Percentiles rank a stretch among this genome's conserved stretches.
Evolutionary conservation across 164 flowering plant species (phyloP).

Genomic region (Dillenia turbinata): DNA sequence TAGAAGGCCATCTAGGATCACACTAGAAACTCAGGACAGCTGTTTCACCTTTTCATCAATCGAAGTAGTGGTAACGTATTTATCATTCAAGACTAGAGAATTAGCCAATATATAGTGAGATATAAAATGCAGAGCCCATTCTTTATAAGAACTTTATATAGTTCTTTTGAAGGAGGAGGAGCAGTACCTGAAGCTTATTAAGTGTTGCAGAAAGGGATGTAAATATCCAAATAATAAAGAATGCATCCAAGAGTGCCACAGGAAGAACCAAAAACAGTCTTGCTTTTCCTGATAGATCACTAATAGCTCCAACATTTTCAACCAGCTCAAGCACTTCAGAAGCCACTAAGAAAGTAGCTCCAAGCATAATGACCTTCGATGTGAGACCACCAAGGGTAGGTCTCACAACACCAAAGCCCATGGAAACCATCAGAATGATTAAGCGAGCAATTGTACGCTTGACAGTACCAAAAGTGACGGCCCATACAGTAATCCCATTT

Average conservation of each 20-base stretch:
- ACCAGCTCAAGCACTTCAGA: constrained; percentile 93
- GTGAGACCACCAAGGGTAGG: constrained; percentile 97
- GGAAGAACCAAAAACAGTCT: constrained; percentile 91
- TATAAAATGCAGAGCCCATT: background rate
- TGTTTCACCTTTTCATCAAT: too few relatives aligned
- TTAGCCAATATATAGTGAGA: background rate
- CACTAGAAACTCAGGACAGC: too few relatives aligned
- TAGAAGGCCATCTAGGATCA: too few relatives aligned
- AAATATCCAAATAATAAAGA: constrained; percentile 96
- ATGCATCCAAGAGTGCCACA: constrained; percentile 91
- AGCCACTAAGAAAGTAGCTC: constrained; percentile 85
- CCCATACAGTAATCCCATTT: constrained; percentile 83
- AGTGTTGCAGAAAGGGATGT: constrained; percentile 90
- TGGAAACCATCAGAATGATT: constrained; percentile 81
- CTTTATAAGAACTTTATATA: background rate
- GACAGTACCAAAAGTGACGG: constrained; percentile 86
- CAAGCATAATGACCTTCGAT: constrained; percentile 91
- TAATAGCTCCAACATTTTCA: constrained; percentile 89
- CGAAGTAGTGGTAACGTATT: too few relatives aligned
- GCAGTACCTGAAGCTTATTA: constrained; percentile 88
- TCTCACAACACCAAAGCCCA: constrained; percentile 99
- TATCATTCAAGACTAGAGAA: background rate
- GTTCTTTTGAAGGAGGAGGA: background rate
- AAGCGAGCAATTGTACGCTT: constrained; percentile 83
- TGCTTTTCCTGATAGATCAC: constrained; percentile 90